phyloP scores from a whole-genome alignment of 225 moss, liverwort and hornwort species.

The Bryoerythrophyllum caledonicum region DNA sequence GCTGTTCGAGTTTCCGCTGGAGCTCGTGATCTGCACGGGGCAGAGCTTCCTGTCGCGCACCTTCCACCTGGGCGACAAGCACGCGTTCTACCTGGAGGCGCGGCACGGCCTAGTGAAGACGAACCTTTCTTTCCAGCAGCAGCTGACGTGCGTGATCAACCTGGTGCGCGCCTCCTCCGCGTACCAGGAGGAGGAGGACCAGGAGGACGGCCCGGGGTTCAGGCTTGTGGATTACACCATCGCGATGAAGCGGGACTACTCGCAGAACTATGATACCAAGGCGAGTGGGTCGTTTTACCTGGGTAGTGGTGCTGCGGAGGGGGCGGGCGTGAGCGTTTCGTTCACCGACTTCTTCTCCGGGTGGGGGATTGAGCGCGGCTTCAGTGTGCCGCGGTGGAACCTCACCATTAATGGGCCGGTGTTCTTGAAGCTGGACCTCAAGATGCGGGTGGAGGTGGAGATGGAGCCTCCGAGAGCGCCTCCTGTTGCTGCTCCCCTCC shows the following conservation, averaged over 20 bases:
- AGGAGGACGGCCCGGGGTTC: slow-evolving; percentile 12
- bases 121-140: slow-evolving; percentile 53
- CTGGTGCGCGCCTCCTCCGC: slow-evolving; percentile 38
- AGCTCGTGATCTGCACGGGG: slow-evolving; percentile 81
- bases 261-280: slow-evolving; percentile 74
- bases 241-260: slow-evolving; percentile 82
- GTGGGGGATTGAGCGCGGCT: slow-evolving; percentile 77
- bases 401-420: slow-evolving; percentile 81
- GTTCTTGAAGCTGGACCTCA: slow-evolving; percentile 71
- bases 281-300: slow-evolving; percentile 56
- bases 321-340: slow-evolving; percentile 55
- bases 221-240: slow-evolving; percentile 71
- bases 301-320: slow-evolving; percentile 36
- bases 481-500: background rate
- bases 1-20: slow-evolving; percentile 77
- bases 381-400: slow-evolving; percentile 76
- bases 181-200: slow-evolving; percentile 32
- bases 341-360: slow-evolving; percentile 82
- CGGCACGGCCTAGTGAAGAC: slow-evolving; percentile 77
- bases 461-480: slow-evolving; percentile 11
- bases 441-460: slow-evolving; percentile 39
- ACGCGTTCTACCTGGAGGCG: slow-evolving; percentile 81
- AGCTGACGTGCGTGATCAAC: slow-evolving; percentile 76
- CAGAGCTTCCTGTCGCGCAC: slow-evolving; percentile 79
- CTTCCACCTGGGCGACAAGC: slow-evolving; percentile 60